Conservation (phyloP, 2,329 filamentous ascomycete species). For the Neopestalotiopsis sp. region DNA sequence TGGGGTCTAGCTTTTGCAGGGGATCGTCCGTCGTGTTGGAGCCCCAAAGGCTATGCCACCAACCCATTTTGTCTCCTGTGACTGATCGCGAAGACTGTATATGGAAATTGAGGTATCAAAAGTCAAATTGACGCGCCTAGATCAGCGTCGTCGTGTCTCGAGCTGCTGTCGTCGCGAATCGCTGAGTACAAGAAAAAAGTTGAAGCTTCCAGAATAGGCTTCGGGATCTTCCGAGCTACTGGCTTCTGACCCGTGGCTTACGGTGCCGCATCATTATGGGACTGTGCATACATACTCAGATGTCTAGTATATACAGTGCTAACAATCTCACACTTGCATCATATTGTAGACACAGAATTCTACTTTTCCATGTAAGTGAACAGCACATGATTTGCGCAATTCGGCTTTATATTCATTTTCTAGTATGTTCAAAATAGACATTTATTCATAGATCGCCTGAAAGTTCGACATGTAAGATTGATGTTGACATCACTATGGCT, state of each 20-base stretch:
- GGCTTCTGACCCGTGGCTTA: not conserved
- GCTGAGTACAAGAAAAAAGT: constrained; percentile 9
- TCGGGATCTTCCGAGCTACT: constrained; percentile 13
- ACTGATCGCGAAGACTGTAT: not conserved
- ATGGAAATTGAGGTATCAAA: not conserved
- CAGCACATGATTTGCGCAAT: not conserved
- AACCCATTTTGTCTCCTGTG: constrained; percentile 53
- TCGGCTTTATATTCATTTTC: not conserved
- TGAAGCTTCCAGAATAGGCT: constrained; percentile 1
- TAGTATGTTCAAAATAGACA: too few relatives aligned
- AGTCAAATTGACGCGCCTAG: not conserved
- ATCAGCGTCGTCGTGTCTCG: not conserved
- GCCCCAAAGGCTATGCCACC: constrained; percentile 60
- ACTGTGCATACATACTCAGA: not conserved
- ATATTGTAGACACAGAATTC: not conserved
- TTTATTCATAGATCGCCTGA: too few relatives aligned
- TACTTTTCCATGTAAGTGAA: not conserved
- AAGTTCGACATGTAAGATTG: too few relatives aligned
- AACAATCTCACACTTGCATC: not conserved
- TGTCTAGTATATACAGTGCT: not conserved
- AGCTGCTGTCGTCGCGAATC: not conserved
- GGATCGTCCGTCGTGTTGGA: constrained; percentile 63
- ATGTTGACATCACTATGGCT: too few relatives aligned
- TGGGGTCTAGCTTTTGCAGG: constrained; percentile 78
- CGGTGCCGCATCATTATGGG: not conserved